These are phyloP conservation scores for Thielaviopsis musarum DNA, from an alignment of 2,329 filamentous ascomycete species.

Conservation along the genomic window DNA sequence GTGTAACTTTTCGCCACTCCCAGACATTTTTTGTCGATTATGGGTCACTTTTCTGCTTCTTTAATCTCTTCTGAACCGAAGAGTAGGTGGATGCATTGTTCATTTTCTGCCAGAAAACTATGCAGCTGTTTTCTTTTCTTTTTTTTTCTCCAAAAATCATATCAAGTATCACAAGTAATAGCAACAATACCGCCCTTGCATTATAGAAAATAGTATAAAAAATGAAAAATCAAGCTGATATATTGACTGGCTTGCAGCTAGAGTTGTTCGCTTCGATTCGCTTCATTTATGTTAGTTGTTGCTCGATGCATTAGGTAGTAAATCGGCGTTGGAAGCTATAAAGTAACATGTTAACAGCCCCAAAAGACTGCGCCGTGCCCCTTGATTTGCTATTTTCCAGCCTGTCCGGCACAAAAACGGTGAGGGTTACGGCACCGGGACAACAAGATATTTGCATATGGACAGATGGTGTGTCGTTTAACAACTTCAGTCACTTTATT, in stretches of 20 bases:
- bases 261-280: neutral
- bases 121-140: too few species aligned
- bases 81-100: too few species aligned
- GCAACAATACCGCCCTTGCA: neutral
- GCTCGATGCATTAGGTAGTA: neutral
- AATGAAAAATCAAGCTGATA: neutral
- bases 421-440: neutral
- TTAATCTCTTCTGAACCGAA: too few species aligned
- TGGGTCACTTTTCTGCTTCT: too few species aligned
- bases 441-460: too few species aligned
- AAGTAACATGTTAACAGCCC: neutral
- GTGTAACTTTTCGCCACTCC: too few species aligned
- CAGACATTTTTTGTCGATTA: too few species aligned
- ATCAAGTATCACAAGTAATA: too few species aligned
- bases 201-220: neutral
- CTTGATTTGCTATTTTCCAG: neutral
- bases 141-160: too few species aligned
- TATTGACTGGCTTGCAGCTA: neutral
- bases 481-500: too few species aligned
- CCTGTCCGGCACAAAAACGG: neutral
- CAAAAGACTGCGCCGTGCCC: neutral
- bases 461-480: neutral
- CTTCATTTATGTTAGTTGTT: neutral
- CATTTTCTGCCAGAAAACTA: too few species aligned
- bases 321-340: neutral